Evolutionary conservation across 1,284 basidiomycete species (phyloP).

Genomic region (Boletellus deceptivus): DNA sequence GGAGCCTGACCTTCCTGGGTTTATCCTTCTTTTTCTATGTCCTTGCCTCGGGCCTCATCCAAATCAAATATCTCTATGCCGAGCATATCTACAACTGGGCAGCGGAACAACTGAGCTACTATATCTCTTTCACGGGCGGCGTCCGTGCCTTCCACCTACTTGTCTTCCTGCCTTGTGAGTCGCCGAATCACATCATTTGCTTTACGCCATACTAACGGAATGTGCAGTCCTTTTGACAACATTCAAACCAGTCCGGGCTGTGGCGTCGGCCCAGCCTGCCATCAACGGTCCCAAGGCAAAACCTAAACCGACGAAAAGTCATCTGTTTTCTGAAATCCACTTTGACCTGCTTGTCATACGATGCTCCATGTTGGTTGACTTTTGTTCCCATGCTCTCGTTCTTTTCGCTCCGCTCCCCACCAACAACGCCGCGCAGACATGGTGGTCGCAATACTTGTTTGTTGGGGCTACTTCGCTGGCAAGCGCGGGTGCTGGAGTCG

Average conservation of each 20-base stretch:
- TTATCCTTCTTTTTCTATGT: slow-evolving; percentile 45
- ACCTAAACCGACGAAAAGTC: slow-evolving; percentile 46
- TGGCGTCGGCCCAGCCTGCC: slow-evolving; percentile 11
- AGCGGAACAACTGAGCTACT: slow-evolving; percentile 61
- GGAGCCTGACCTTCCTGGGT: slow-evolving; percentile 56
- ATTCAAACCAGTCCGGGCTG: slow-evolving; percentile 44
- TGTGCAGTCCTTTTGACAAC: slow-evolving; percentile 41
- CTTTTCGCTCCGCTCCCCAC: slow-evolving; percentile 48
- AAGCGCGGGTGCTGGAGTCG: slow-evolving; percentile 58
- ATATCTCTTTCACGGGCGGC: slow-evolving; percentile 53
- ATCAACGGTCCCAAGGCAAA: slow-evolving; percentile 30
- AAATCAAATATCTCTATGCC: slow-evolving; percentile 62
- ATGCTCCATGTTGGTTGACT: slow-evolving; percentile 61
- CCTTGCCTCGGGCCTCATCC: slow-evolving; percentile 53
- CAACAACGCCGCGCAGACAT: slow-evolving; percentile 3
- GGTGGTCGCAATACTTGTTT: slow-evolving; percentile 51
- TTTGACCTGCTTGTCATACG: slow-evolving; percentile 67
- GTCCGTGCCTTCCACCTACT: slow-evolving; percentile 53
- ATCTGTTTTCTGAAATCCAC: slow-evolving; percentile 59
- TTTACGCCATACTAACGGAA: slow-evolving; percentile 11
- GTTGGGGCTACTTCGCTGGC: slow-evolving; percentile 55
- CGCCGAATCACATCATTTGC: not conserved
- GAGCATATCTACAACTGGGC: slow-evolving; percentile 56
- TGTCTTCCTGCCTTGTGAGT: slow-evolving; percentile 55
- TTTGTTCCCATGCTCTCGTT: slow-evolving; percentile 61